phyloP scores from a whole-genome alignment of 2,329 filamentous ascomycete species.

The Aspergillus candidus region DNA sequence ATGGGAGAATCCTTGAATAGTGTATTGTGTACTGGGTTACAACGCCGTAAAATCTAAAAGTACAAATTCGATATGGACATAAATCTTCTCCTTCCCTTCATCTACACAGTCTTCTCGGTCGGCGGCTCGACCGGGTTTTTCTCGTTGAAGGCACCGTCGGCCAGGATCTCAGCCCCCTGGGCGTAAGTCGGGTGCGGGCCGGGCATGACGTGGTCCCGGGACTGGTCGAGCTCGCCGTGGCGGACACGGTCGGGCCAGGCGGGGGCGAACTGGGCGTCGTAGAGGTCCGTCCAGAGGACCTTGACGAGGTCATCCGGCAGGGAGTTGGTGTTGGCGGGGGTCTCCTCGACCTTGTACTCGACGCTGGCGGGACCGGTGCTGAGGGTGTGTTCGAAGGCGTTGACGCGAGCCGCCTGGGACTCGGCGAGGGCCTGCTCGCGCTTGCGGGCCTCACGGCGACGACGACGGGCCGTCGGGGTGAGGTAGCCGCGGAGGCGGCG shows the following conservation, averaged over 20 bases:
- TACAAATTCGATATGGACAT: constrained; percentile 22
- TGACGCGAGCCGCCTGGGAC: constrained; percentile 21
- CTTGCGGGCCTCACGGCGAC: constrained; percentile 24
- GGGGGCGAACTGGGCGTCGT: constrained; percentile 38
- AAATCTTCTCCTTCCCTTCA: constrained; percentile 17
- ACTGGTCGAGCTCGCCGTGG: constrained; percentile 38
- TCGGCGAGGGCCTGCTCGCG: constrained; percentile 20
- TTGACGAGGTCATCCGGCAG: constrained; percentile 32
- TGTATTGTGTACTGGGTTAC: not conserved
- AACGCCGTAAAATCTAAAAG: constrained; percentile 16
- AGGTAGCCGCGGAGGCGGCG: constrained; percentile 27
- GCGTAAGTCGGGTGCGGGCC: constrained; percentile 20
- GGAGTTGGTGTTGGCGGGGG: constrained; percentile 19
- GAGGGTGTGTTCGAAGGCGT: constrained; percentile 12
- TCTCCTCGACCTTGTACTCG: constrained; percentile 26
- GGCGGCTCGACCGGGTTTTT: constrained; percentile 9
- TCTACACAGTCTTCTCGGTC: not conserved
- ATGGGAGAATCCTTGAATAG: too few species aligned
- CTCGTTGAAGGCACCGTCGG: constrained; percentile 20
- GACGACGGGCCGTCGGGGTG: constrained; percentile 25
- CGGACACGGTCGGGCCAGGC: constrained; percentile 39
- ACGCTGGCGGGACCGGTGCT: constrained; percentile 8
- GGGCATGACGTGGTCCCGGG: constrained; percentile 31
- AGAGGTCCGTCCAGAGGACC: constrained; percentile 42
- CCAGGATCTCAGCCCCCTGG: constrained; percentile 17